Evolutionary conservation across 192 early-diverging fungal species (phyloP), one percentile per base, ranked within the genome.

Genomic region (Gigaspora rosea): DNA sequence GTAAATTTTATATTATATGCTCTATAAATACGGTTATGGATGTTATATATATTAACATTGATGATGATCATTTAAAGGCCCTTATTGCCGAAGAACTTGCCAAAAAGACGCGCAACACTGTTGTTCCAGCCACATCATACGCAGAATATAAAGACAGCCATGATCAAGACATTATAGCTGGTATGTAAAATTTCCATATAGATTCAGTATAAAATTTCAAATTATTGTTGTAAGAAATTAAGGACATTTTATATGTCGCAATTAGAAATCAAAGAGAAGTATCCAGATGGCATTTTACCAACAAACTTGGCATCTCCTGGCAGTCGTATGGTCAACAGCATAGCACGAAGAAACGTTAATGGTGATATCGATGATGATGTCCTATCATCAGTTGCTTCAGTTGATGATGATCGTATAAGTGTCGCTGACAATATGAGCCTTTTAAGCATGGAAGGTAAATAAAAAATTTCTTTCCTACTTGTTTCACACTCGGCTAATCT

Each of bases 351-450:
- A 59, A 79, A 56, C 27, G 66, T 82, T 8, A 67, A 83, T 48
- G 80, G 80, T 18, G 81, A 78, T 10, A 35, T 63, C 9, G 74
- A 78, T 32, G 78, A 62, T 56, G 73, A 74, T 75, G 57, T 47
- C 36, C 46, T 10, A 3, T 52, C 4, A n/a, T 8, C 59, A 4
- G 10, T 56, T 69, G 11, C 73, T 56, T 74, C 75, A 74, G 76
- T 59, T 22, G 81, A 79, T 13, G 83, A 83, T 50, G 85, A 82
- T 50, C 77, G 83, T 46, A 41, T 41, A 41, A 41, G 41, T 41
- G 41, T 41, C 41, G 41, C 41, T 41, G 92, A 93, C 73, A 88
- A 85, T 71, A 83, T 93, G 81, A 88, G 86, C 70, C 87, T 93
- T 52, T 66, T 92, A 83, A 87, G 85, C 50, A 75, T 94, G 80